Conservation (phyloP, 805 yeast genomes). For the Blastobotrys peoriensis region DNA sequence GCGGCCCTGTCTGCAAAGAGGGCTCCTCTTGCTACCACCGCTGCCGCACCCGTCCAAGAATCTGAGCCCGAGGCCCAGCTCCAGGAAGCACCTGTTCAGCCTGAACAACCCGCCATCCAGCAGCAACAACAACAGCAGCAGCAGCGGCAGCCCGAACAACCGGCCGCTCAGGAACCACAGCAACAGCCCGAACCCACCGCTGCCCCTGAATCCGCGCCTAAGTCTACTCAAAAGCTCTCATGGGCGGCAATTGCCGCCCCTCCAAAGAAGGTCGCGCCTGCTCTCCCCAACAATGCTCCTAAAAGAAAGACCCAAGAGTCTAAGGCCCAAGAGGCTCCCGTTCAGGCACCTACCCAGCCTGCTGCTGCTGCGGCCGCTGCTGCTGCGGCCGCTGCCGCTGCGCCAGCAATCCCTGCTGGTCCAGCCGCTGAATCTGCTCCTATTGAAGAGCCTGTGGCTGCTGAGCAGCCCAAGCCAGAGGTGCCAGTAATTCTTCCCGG, state of each 20-base stretch:
- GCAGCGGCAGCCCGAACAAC: conserved; percentile 5
- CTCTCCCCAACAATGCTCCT: conserved; percentile 27
- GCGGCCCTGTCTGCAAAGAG: conserved; percentile 10
- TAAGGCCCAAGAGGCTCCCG: not conserved
- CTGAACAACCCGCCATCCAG: not conserved
- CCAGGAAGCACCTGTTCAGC: conserved; percentile 11
- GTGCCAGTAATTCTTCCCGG: conserved; percentile 50
- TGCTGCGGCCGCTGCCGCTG: conserved; percentile 3
- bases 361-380: conserved; percentile 12
- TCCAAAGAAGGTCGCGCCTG: conserved; percentile 26
- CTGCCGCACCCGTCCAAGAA: conserved; percentile 11
- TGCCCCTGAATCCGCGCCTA: too few species aligned
- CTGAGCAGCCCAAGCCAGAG: conserved; percentile 32
- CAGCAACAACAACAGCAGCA: conserved; percentile 4
- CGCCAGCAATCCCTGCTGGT: conserved; percentile 9
- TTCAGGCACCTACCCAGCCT: conserved; percentile 12
- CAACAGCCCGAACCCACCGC: conserved; percentile 17
- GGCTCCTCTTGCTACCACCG: conserved; percentile 11
- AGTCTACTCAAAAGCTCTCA: conserved; percentile 34
- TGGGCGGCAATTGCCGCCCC: conserved; percentile 72
- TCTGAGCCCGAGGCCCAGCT: conserved; percentile 11
- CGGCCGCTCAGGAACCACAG: conserved; percentile 4
- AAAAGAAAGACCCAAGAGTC: conserved; percentile 3
- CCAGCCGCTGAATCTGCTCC: conserved; percentile 13
- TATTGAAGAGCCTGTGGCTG: conserved; percentile 21